These are phyloP conservation scores for Sporobolomyces roseus DNA, from an alignment of 768 basidiomycete genomes.

Conservation along the genomic window DNA sequence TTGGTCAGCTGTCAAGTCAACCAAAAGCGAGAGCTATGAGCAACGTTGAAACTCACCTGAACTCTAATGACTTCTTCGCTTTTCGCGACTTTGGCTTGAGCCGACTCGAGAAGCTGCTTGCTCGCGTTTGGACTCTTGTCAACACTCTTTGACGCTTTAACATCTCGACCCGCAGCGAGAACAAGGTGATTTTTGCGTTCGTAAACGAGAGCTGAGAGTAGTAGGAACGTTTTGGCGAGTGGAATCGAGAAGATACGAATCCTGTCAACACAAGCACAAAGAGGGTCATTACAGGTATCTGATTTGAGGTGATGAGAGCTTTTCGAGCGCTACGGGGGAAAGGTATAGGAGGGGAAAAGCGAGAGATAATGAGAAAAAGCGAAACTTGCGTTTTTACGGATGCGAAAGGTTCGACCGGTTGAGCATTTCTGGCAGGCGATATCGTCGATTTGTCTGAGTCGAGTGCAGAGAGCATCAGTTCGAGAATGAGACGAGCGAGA, in stretches of 20 bases:
- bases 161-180: not conserved
- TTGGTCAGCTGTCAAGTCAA: not conserved
- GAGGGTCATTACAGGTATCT: no score
- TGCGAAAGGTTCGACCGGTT: no score
- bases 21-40: not conserved
- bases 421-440: no score
- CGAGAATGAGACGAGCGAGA: no score
- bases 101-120: not conserved
- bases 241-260: constrained; percentile 30
- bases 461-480: no score
- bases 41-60: constrained; percentile 3
- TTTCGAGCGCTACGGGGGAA: no score
- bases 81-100: not conserved
- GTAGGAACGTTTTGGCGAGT: constrained; percentile 24
- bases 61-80: constrained; percentile 22
- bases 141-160: not conserved
- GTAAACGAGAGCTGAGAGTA: constrained; percentile 31
- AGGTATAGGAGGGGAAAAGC: not conserved
- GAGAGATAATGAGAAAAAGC: not conserved
- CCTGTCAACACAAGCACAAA: no score
- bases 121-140: not conserved
- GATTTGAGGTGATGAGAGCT: no score
- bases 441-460: no score
- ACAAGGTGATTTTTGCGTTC: constrained; percentile 21
- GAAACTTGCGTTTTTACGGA: no score